Evolutionary conservation across 2,329 filamentous ascomycete genomes (phyloP).

Genomic region (Nothophoma quercina): DNA sequence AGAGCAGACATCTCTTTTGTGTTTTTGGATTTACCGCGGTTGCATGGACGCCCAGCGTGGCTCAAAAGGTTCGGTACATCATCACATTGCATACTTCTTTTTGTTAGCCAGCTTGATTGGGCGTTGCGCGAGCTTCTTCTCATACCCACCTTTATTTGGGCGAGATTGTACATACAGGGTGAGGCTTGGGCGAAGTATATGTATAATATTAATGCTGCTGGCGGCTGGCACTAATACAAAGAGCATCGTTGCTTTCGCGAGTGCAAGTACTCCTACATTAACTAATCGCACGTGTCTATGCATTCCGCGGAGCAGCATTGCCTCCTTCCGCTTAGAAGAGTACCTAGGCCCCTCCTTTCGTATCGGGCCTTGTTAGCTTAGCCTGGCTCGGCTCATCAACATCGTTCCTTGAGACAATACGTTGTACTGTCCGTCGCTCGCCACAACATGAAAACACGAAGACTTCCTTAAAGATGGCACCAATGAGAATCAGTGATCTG

Average conservation of each 20-base stretch:
- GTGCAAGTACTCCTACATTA: background rate
- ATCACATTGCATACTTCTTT: constrained; percentile 13
- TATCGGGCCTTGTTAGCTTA: too few relatives aligned
- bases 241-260: background rate
- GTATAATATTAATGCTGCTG: constrained; percentile 44
- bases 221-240: background rate
- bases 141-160: constrained; percentile 17
- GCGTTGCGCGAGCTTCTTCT: constrained; percentile 11
- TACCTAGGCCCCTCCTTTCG: too few relatives aligned
- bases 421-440: too few relatives aligned
- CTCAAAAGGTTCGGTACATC: constrained; percentile 18
- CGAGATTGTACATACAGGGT: constrained; percentile 17
- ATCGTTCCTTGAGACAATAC: too few relatives aligned
- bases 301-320: background rate
- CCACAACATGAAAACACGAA: too few relatives aligned
- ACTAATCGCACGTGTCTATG: background rate
- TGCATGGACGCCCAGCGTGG: constrained; percentile 13
- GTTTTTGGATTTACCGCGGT: constrained; percentile 12
- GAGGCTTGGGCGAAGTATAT: constrained; percentile 14
- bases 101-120: constrained; percentile 4
- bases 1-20: constrained; percentile 18
- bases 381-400: too few relatives aligned
- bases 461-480: too few relatives aligned
- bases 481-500: too few relatives aligned
- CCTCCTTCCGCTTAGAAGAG: too few relatives aligned